Evolutionary conservation across 331 rosid species (phyloP), one percentile per base, ranked within the genome.

Genomic region (Erythrophleum ivorense): DNA sequence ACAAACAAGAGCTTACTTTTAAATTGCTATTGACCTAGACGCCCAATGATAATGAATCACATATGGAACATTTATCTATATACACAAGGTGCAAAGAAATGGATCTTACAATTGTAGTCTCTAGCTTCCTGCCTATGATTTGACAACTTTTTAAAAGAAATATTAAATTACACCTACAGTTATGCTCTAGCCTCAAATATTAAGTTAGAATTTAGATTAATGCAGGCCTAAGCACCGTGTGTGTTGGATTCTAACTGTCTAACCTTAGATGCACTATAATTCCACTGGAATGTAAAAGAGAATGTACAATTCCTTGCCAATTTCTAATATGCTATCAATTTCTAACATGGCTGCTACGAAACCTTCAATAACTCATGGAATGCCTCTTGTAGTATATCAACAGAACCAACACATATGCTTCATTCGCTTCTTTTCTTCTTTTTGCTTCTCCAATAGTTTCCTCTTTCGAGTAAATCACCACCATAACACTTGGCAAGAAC

Each of bases 391-490:
- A 98, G 99, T 85, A 93, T 85, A 85, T 95, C 97, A 71, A 95
- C 92, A 31, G 99, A 95, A 38, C 99, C 99, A 57, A 95, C 87
- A 0, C 94, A 24, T 24, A 24, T 24, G 97, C 81, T 95, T 95
- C 99, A 95, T 95, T 88, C 97, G 86, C 88, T 93, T 95, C 86
- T 95, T 95, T 70, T 97, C 99, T 92, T 95, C 99, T 83, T 93
- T 95, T 76, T 95, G 99, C 87, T 93, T 95, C 84, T 95, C 99
- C 88, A 95, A 87, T 31, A 95, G 90, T 89, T 95, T 95, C 90
- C 85, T 91, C 86, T 95, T 95, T 65, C 98, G 90, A 16, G 88
- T 75, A 75, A 92, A 79, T 95, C 98, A 77, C 98, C 99, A 24
- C 99, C 99, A 71, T 91, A 93, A 84, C 99, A 95, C 90, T 93